phyloP scores from a whole-genome alignment of 768 basidiomycete genomes.

The Auricularia sp. region DNA sequence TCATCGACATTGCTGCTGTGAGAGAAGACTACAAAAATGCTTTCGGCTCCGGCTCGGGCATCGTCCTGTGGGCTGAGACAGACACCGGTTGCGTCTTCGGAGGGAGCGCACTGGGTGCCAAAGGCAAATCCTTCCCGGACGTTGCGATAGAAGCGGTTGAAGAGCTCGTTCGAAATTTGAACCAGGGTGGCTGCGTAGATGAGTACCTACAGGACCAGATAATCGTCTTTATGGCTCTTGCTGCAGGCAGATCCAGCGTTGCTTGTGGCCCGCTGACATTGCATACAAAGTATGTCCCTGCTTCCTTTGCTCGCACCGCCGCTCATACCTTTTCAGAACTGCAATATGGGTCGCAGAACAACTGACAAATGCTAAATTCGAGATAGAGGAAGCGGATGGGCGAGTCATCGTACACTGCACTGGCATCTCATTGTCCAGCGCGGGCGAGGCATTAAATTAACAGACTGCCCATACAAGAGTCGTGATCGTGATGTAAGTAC shows the following conservation, averaged over 20 bases:
- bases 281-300: conserved; percentile 48
- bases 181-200: conserved; percentile 64
- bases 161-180: conserved; percentile 45
- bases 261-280: conserved; percentile 46
- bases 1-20: conserved; percentile 20
- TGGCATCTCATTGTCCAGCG: conserved; percentile 32
- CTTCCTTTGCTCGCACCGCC: neutral
- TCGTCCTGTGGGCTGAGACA: conserved; percentile 67
- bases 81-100: conserved; percentile 56
- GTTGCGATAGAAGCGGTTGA: conserved; percentile 61
- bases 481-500: neutral
- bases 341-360: conserved; percentile 67
- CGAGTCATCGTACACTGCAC: conserved; percentile 44
- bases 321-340: conserved; percentile 27
- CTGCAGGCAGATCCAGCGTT: conserved; percentile 51
- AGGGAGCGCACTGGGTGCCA: conserved; percentile 55
- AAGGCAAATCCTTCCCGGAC: conserved; percentile 31
- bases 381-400: conserved; percentile 34
- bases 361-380: conserved; percentile 58
- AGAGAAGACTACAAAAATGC: conserved; percentile 16
- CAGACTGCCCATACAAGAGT: neutral
- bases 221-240: conserved; percentile 66
- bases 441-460: neutral
- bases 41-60: conserved; percentile 59
- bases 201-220: conserved; percentile 67